Evolutionary conservation across 139 green algal species (phyloP).

Genomic region (Picochlorum costavermella): DNA sequence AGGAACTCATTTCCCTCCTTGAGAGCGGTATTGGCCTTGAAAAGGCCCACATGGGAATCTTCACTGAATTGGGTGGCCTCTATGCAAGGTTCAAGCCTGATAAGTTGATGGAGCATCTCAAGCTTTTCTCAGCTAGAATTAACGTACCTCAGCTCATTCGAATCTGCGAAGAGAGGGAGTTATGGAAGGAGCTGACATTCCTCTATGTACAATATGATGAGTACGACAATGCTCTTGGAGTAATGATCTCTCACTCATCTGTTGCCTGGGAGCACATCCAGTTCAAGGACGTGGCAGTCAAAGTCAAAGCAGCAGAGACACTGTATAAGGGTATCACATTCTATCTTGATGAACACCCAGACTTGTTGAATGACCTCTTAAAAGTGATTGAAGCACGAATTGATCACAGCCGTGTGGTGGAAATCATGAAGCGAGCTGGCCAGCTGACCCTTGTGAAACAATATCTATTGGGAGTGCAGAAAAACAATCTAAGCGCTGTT

Average conservation of each 20-base stretch:
- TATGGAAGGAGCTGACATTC: slow-evolving; percentile 95
- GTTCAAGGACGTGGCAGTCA: slow-evolving; percentile 80
- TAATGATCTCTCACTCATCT: slow-evolving; percentile 90
- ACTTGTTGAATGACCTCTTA: slow-evolving; percentile 91
- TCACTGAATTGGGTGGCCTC: slow-evolving; percentile 92
- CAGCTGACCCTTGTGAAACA: slow-evolving; percentile 93
- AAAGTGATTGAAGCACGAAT: slow-evolving; percentile 82
- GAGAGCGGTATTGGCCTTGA: slow-evolving; percentile 96
- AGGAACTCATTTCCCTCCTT: slow-evolving; percentile 92
- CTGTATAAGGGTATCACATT: slow-evolving; percentile 93
- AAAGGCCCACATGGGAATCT: slow-evolving; percentile 99
- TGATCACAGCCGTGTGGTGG: slow-evolving; percentile 88
- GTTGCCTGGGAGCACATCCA: slow-evolving; percentile 94
- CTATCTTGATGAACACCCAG: slow-evolving; percentile 95
- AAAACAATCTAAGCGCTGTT: slow-evolving; percentile 75
- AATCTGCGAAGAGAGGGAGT: slow-evolving; percentile 86
- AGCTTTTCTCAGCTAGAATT: slow-evolving; percentile 91
- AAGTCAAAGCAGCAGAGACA: slow-evolving; percentile 56
- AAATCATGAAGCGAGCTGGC: slow-evolving; percentile 75
- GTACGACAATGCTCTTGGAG: slow-evolving; percentile 91
- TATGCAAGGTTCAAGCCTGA: slow-evolving; percentile 76
- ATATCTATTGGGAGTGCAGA: slow-evolving; percentile 83
- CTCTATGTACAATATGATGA: slow-evolving; percentile 97
- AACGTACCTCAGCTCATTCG: slow-evolving; percentile 98
- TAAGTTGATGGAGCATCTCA: slow-evolving; percentile 99